These are phyloP conservation scores for Acephala macrosclerotiorum DNA, from an alignment of 2,329 filamentous ascomycete species.

Conservation along the genomic window DNA sequence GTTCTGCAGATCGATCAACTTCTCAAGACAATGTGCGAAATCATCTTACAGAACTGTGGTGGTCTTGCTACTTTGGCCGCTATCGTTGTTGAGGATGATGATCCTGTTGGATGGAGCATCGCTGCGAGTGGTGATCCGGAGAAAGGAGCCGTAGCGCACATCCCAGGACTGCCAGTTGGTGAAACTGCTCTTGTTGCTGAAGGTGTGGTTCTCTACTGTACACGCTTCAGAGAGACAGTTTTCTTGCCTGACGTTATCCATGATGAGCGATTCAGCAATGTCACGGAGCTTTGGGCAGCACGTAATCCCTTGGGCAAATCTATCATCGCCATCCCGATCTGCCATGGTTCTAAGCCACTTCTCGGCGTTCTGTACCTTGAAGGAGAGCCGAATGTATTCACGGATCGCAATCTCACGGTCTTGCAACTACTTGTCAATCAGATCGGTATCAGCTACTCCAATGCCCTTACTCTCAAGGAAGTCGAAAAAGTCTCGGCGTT, in stretches of 20 bases:
- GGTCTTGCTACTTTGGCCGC: constrained; percentile 74
- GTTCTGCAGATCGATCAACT: constrained; percentile 78
- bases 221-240: constrained; percentile 77
- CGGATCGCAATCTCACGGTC: constrained; percentile 73
- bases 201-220: constrained; percentile 79
- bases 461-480: constrained; percentile 71
- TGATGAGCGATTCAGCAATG: constrained; percentile 81
- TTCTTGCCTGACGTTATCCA: constrained; percentile 77
- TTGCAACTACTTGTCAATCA: constrained; percentile 79
- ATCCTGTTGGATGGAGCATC: constrained; percentile 66
- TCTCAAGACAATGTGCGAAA: constrained; percentile 81
- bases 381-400: constrained; percentile 77
- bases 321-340: constrained; percentile 81
- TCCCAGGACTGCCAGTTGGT: constrained; percentile 68
- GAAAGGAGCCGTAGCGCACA: constrained; percentile 70
- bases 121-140: constrained; percentile 78
- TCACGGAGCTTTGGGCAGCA: constrained; percentile 72
- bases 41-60: constrained; percentile 80
- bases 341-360: constrained; percentile 73
- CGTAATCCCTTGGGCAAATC: constrained; percentile 75
- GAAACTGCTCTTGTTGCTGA: constrained; percentile 75
- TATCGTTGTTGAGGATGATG: constrained; percentile 76
- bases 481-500: constrained; percentile 80
- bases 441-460: constrained; percentile 76
- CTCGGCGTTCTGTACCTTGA: constrained; percentile 81